Conservation (phyloP, 2,329 filamentous ascomycete genomes). For the Cryphonectria japonica region DNA sequence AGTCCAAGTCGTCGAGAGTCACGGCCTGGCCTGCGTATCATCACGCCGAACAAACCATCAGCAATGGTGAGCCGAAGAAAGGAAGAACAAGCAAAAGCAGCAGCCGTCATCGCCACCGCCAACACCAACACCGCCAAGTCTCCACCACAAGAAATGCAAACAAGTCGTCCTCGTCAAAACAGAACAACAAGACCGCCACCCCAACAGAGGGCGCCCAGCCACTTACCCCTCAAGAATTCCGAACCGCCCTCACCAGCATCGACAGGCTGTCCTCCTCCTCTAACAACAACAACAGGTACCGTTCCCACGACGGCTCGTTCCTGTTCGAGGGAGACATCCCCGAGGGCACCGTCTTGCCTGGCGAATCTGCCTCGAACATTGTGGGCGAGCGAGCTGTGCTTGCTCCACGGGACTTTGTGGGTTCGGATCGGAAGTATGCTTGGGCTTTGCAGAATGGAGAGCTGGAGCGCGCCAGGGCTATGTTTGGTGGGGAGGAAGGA, state of each 20-base stretch:
- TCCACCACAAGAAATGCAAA: background rate
- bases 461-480: background rate
- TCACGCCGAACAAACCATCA: background rate
- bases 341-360: constrained; percentile 7
- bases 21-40: constrained; percentile 11
- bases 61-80: no score
- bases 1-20: background rate
- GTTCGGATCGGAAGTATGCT: constrained; percentile 9
- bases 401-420: background rate
- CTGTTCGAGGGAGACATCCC: background rate
- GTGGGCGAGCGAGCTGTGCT: constrained; percentile 1
- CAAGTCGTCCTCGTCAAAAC: background rate
- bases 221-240: constrained; percentile 8
- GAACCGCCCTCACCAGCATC: constrained; percentile 13
- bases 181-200: background rate
- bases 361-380: constrained; percentile 12
- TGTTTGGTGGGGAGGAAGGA: background rate
- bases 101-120: background rate
- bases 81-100: background rate
- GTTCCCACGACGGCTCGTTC: background rate
- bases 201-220: background rate
- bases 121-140: background rate
- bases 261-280: background rate
- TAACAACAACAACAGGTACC: background rate
- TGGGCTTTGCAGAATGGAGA: constrained; percentile 9